Base-by-base conservation (phyloP, 305 asterid genomes). In the Lippia alba region DNA sequence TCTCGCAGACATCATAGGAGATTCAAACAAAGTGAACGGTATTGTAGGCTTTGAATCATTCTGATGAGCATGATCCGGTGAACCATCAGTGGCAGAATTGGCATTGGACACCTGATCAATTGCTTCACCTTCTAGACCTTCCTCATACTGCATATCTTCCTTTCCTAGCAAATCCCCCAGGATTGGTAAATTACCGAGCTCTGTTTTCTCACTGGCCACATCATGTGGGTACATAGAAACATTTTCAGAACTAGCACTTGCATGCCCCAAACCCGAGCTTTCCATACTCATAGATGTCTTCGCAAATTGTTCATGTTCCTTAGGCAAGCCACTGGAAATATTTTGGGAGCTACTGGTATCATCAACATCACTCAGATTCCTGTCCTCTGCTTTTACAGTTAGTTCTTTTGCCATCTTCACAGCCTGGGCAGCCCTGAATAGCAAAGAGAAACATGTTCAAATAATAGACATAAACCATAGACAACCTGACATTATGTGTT, bases 401-500 rank as follows among this genome's bases (percentile, higher is more conserved):
- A 88, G 90, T 63, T 79, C 83, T 74, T 82, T 86, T 7, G 91
- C 88, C 88, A 88, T 79, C 81, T 81, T 86, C 79, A 88, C 85
- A 77, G 94, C 90, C 61, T 78, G 80, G 56, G 94, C 80, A 69
- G 91, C 86, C 90, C 94, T 88, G 51, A 64, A 75, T 50, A 54
- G 79, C 54, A 67, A 58, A 65, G 53, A 33, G 64, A 54, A 30
- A 12, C 18, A 46, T 55, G 39, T 45, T 55, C 16, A 48, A 70
- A 46, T 61, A 69, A 55, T 55, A 12, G 12, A 46, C 61, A 15
- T 54, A 15, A 56, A 73, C n/a, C 19, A 80, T 60, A 48, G 36
- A 41, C 14, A 65, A 17, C 41, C 50, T 33, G 62, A 15, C 6
- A 64, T 61, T 9, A 59, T 36, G 40, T 50, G 53, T 30, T 57